phyloP scores from a whole-genome alignment of 352 stramenopile species.

The Globisporangium acanthophoron region DNA sequence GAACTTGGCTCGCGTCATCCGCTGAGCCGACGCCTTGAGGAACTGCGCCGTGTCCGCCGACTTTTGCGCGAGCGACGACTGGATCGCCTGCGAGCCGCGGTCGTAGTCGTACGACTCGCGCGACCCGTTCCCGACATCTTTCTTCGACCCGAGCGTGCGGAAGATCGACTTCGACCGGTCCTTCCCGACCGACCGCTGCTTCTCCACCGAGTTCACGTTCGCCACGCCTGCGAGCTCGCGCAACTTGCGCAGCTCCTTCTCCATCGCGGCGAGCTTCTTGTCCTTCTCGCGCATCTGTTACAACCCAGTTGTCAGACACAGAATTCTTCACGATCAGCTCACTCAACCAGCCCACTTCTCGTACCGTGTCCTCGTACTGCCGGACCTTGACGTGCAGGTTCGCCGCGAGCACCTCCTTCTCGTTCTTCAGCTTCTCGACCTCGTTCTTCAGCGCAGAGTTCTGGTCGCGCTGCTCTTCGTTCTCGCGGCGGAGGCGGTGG shows the following conservation, averaged over 20 bases:
- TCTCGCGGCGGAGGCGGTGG: constrained; percentile 70
- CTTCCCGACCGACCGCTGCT: constrained; percentile 60
- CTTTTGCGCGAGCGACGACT: constrained; percentile 56
- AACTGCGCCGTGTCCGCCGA: constrained; percentile 77
- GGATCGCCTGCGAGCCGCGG: constrained; percentile 39
- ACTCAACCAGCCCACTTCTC: not conserved
- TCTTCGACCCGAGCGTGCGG: constrained; percentile 82
- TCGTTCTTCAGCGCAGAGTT: constrained; percentile 67
- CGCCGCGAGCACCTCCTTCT: constrained; percentile 75
- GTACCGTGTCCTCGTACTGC: constrained; percentile 59
- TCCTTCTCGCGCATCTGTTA: constrained; percentile 51
- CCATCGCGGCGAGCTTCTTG: constrained; percentile 54
- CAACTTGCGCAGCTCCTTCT: constrained; percentile 70
- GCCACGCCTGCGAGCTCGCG: constrained; percentile 38
- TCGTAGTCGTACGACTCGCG: constrained; percentile 26
- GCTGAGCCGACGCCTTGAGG: constrained; percentile 60
- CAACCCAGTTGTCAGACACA: not conserved
- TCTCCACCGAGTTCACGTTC: constrained; percentile 40
- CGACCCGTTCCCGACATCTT: constrained; percentile 38
- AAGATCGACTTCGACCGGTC: constrained; percentile 58
- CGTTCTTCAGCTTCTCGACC: constrained; percentile 66
- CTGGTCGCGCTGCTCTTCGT: constrained; percentile 50
- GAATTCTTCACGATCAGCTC: not conserved
- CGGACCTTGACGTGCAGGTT: constrained; percentile 71
- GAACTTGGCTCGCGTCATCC: constrained; percentile 54